Percentiles rank a stretch among this genome's conserved stretches.
These are phyloP conservation scores for Erysimum cheiri DNA, from an alignment of 441 rosid genomes.

Conservation along the genomic window DNA sequence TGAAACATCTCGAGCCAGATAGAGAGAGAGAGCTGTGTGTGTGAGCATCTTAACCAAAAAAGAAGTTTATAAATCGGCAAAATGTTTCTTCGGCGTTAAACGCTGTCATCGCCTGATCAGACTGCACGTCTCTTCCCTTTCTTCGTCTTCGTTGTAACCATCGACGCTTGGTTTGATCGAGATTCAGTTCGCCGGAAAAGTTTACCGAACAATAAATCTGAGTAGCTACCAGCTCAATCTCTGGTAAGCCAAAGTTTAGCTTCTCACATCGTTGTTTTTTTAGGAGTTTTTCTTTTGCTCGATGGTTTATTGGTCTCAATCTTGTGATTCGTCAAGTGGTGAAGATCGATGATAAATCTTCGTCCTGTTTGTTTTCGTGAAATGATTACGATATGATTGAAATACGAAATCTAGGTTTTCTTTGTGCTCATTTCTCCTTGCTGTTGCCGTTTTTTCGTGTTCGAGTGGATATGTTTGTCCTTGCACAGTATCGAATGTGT, in stretches of 20 bases:
- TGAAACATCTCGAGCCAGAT: constrained; percentile 13
- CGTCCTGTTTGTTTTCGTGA: not conserved
- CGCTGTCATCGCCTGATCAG: constrained; percentile 50
- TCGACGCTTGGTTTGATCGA: constrained; percentile 36
- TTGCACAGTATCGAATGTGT: constrained; percentile 9
- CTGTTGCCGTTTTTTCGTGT: constrained; percentile 17
- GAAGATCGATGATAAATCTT: constrained; percentile 28
- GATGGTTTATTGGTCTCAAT: constrained; percentile 26
- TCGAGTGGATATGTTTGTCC: constrained; percentile 23
- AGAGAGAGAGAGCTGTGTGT: constrained; percentile 14
- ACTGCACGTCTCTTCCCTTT: constrained; percentile 41
- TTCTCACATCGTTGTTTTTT: constrained; percentile 32
- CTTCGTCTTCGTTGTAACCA: constrained; percentile 39
- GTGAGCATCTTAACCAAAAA: constrained; percentile 14
- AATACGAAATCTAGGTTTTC: constrained; percentile 43
- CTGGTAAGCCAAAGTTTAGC: constrained; percentile 33
- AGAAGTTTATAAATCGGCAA: constrained; percentile 29
- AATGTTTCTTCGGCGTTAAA: constrained; percentile 33
- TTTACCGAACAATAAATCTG: constrained; percentile 26
- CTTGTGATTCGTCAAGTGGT: constrained; percentile 27
- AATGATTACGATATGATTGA: constrained; percentile 15
- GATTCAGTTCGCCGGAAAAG: constrained; percentile 34
- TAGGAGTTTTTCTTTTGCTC: constrained; percentile 3
- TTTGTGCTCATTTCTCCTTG: constrained; percentile 21
- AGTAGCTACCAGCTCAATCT: constrained; percentile 43